Percentiles rank a stretch among this genome's conserved stretches.
Evolutionary conservation across 225 moss, liverwort and hornwort species (phyloP).

Genomic region (Takakia lepidozioides): DNA sequence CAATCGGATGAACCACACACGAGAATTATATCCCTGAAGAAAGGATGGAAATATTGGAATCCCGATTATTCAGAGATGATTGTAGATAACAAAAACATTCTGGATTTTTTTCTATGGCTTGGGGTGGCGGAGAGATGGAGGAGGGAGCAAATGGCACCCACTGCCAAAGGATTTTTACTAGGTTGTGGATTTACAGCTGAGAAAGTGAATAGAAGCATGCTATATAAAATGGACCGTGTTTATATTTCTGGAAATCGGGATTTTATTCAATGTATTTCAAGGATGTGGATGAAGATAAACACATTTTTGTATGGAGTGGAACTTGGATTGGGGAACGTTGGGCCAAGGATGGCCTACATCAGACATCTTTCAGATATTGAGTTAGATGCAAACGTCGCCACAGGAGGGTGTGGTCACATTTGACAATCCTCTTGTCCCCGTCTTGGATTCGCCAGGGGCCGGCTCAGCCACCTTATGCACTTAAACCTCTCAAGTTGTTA

Average conservation of each 20-base stretch:
- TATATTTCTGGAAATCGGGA: slow-evolving; percentile 5
- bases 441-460: too few species aligned
- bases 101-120: slow-evolving; percentile 4
- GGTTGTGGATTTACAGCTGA: slow-evolving; percentile 3
- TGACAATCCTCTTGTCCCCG: too few species aligned
- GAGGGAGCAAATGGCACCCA: not conserved
- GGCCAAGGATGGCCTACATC: slow-evolving; percentile 7
- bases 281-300: slow-evolving; percentile 7
- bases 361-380: slow-evolving; percentile 7
- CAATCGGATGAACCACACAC: too few species aligned
- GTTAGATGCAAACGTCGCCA: slow-evolving; percentile 6
- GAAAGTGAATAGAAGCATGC: not conserved
- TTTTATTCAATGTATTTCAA: slow-evolving; percentile 7
- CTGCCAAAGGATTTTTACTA: slow-evolving; percentile 3
- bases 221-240: slow-evolving; percentile 6
- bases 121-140: slow-evolving; percentile 9
- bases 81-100: slow-evolving; percentile 1
- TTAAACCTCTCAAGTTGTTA: too few species aligned
- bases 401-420: slow-evolving; percentile 8
- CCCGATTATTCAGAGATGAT: slow-evolving; percentile 3
- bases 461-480: too few species aligned
- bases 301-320: slow-evolving; percentile 5
- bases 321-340: slow-evolving; percentile 4
- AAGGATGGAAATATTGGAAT: slow-evolving; percentile 8
- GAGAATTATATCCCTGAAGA: too few species aligned